Conservation (phyloP, 2,329 filamentous ascomycete genomes). For the Fusarium chuoi region DNA sequence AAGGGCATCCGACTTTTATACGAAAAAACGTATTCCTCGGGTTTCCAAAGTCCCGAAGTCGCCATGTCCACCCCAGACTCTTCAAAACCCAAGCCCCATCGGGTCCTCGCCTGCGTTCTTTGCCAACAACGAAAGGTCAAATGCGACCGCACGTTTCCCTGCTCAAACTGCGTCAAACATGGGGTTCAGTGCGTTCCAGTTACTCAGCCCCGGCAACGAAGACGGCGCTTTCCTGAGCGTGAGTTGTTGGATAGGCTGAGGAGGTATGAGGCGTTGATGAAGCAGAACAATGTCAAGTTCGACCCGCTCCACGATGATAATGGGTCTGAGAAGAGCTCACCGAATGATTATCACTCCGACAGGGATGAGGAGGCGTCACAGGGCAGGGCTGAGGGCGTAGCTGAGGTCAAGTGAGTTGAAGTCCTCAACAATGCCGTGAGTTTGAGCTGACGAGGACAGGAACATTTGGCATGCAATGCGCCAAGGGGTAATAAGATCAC, state of each 20-base stretch:
- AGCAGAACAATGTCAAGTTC: conserved; percentile 64
- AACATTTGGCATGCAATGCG: conserved; percentile 24
- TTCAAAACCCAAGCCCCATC: conserved; percentile 33
- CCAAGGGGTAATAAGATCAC: neutral
- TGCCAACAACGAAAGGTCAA: conserved; percentile 74
- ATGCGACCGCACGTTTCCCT: conserved; percentile 69
- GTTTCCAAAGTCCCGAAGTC: neutral
- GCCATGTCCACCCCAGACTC: conserved; percentile 7
- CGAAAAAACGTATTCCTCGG: neutral
- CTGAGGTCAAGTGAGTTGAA: conserved; percentile 26
- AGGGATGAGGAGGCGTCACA: neutral
- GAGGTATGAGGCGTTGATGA: conserved; percentile 67
- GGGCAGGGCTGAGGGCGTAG: neutral
- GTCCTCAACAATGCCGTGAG: rapidly evolving
- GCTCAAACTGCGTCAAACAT: conserved; percentile 61
- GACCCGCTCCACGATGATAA: conserved; percentile 52
- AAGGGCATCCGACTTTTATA: too few species aligned
- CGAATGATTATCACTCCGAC: conserved; percentile 1
- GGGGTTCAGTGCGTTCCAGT: conserved; percentile 57
- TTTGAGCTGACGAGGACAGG: neutral
- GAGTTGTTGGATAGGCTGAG: conserved; percentile 67
- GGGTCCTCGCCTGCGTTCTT: conserved; percentile 61
- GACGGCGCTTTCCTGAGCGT: conserved; percentile 63
- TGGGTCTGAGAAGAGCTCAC: neutral
- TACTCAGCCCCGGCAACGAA: conserved; percentile 48